Conservation (phyloP, 257 asterid genomes). For the Verbascum thapsus region DNA sequence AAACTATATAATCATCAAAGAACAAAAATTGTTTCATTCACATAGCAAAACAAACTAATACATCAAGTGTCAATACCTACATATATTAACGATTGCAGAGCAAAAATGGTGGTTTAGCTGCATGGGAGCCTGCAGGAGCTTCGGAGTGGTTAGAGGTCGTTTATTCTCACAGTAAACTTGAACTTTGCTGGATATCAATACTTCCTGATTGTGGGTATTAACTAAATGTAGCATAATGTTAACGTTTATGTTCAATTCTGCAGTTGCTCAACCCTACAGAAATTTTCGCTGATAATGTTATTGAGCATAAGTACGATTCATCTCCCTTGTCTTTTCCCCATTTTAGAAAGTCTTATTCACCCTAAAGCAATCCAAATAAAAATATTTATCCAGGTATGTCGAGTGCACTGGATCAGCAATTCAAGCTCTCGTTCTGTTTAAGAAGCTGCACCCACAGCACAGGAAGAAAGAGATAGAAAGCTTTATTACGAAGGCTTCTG, state of each 20-base stretch:
- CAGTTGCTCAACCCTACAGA: slow-evolving; percentile 83
- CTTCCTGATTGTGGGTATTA: not conserved
- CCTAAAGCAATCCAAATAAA: not conserved
- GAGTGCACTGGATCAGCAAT: slow-evolving; percentile 83
- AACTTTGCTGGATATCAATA: not conserved
- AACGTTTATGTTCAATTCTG: slow-evolving; percentile 3
- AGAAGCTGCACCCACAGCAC: slow-evolving; percentile 57
- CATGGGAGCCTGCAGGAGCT: slow-evolving; percentile 98
- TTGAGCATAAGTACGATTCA: slow-evolving; percentile 74
- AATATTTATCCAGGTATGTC: slow-evolving; percentile 47
- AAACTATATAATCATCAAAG: not conserved
- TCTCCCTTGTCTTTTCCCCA: not conserved
- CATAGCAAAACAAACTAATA: not conserved
- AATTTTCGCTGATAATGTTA: slow-evolving; percentile 58
- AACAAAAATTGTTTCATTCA: not conserved
- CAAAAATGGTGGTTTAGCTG: slow-evolving; percentile 86
- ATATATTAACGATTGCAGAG: slow-evolving; percentile 50
- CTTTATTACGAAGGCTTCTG: slow-evolving; percentile 43
- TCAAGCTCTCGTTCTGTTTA: slow-evolving; percentile 66
- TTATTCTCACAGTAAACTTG: slow-evolving; percentile 2
- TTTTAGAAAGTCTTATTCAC: not conserved
- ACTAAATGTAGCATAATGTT: too few species aligned
- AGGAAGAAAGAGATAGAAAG: slow-evolving; percentile 57
- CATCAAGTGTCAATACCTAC: not conserved
- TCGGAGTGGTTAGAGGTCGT: slow-evolving; percentile 78